A percentile compares a stretch with the other conserved stretches of the same genome.
Conservation (phyloP, 371 early-diverging fungal genomes). For the Nematocida minor region DNA sequence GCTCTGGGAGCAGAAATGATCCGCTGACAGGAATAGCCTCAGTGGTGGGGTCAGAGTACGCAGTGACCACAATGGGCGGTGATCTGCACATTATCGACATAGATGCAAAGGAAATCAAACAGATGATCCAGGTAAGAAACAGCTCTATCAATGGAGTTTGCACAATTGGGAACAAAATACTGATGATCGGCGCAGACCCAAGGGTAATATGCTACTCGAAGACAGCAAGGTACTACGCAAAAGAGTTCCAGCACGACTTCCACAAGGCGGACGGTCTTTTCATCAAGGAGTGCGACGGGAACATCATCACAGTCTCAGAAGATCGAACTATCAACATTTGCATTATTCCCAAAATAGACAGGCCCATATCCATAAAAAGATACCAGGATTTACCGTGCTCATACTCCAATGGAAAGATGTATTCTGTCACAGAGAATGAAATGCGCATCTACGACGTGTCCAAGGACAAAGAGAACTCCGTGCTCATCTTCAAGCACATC, state of each 20-base stretch:
- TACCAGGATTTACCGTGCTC: neutral
- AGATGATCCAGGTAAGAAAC: slow-evolving; percentile 11
- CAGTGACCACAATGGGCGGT: slow-evolving; percentile 9
- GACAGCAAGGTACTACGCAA: neutral
- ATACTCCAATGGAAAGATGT: neutral
- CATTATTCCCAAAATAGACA: neutral
- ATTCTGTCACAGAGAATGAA: neutral
- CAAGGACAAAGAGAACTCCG: neutral
- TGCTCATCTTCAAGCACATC: slow-evolving; percentile 5
- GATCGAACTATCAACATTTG: neutral
- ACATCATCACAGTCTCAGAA: neutral
- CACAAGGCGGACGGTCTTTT: neutral
- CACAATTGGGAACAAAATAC: neutral
- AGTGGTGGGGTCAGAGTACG: slow-evolving; percentile 22
- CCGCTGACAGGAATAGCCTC: neutral
- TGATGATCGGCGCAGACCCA: slow-evolving; percentile 28
- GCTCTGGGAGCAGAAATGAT: neutral
- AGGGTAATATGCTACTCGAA: neutral
- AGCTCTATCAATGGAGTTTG: slow-evolving; percentile 5
- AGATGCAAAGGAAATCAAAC: neutral
- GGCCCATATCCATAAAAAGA: neutral
- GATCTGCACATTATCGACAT: slow-evolving; percentile 13
- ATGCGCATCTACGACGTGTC: neutral
- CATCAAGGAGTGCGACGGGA: neutral
- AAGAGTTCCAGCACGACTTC: slow-evolving; percentile 30